A percentile compares a stretch with the other conserved stretches of the same genome.
These are phyloP conservation scores for Artemisia annua DNA, from an alignment of 129 eudicot species.

Conservation along the genomic window DNA sequence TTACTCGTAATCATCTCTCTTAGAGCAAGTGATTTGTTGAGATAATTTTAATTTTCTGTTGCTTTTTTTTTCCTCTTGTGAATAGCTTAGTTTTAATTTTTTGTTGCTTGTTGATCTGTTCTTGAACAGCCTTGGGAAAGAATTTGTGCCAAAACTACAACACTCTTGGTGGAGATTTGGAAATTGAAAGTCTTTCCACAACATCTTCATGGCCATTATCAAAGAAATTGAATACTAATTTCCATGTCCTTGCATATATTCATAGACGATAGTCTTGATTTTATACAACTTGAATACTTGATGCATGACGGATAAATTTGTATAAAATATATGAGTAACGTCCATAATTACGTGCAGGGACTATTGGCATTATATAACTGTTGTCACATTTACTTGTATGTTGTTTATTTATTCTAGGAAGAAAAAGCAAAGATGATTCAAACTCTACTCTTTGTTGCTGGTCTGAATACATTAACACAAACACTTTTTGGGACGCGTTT, in stretches of 20 bases:
- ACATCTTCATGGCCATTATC: background rate
- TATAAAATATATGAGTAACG: background rate
- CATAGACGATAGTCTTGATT: background rate
- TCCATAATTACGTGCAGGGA: background rate
- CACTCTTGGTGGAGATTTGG: too few relatives aligned
- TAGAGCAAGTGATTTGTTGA: too few relatives aligned
- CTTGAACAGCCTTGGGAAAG: too few relatives aligned
- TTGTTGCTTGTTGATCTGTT: too few relatives aligned
- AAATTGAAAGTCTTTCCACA: constrained; percentile 36
- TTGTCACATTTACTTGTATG: background rate
- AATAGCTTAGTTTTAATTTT: too few relatives aligned
- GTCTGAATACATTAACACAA: constrained; percentile 76
- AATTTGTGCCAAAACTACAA: too few relatives aligned
- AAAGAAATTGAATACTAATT: background rate
- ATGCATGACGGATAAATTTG: background rate
- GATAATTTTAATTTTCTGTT: too few relatives aligned
- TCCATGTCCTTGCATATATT: background rate
- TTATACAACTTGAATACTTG: background rate
- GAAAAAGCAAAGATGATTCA: constrained; percentile 93
- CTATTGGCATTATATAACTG: background rate
- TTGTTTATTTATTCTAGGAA: constrained; percentile 37
- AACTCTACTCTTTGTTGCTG: constrained; percentile 93
- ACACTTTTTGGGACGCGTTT: constrained; percentile 79
- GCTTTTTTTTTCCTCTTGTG: too few relatives aligned
- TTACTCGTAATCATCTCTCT: too few relatives aligned